phyloP scores from a whole-genome alignment of 2,329 filamentous ascomycete species.

The Arthroderma uncinatum region DNA sequence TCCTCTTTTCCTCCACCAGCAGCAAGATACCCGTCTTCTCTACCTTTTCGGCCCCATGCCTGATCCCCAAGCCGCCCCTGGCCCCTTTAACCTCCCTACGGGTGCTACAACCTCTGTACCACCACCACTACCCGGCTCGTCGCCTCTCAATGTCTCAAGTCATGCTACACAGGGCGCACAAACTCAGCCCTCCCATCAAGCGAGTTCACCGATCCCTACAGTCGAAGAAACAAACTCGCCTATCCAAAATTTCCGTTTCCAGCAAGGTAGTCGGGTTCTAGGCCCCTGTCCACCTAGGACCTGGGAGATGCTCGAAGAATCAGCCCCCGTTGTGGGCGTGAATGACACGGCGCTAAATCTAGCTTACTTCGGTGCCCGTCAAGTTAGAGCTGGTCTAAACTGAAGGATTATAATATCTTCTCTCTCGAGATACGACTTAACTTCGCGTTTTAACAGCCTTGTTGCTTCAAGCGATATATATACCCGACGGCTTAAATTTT shows the following conservation, averaged over 20 bases:
- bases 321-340: constrained; percentile 33
- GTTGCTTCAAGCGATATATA: not conserved
- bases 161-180: not conserved
- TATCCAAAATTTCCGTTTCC: constrained; percentile 27
- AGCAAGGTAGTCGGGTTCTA: constrained; percentile 27
- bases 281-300: constrained; percentile 29
- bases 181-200: not conserved
- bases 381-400: constrained; percentile 6
- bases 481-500: not conserved
- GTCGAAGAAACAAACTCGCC: constrained; percentile 16
- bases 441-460: not conserved
- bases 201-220: constrained; percentile 4
- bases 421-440: not conserved
- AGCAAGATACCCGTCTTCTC: constrained; percentile 31
- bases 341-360: constrained; percentile 37
- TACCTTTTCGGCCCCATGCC: constrained; percentile 33
- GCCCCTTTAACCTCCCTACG: not conserved
- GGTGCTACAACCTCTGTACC: constrained; percentile 22
- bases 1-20: constrained; percentile 27
- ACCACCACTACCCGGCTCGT: constrained; percentile 22
- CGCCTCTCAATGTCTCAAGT: constrained; percentile 13
- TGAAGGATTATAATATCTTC: not conserved
- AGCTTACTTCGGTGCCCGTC: constrained; percentile 33
- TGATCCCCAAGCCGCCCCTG: constrained; percentile 16
- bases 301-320: constrained; percentile 38